Evolutionary conservation across 2,329 filamentous ascomycete genomes (phyloP), one percentile per base, ranked within the genome.

Genomic region (Colletotrichum falcatum): DNA sequence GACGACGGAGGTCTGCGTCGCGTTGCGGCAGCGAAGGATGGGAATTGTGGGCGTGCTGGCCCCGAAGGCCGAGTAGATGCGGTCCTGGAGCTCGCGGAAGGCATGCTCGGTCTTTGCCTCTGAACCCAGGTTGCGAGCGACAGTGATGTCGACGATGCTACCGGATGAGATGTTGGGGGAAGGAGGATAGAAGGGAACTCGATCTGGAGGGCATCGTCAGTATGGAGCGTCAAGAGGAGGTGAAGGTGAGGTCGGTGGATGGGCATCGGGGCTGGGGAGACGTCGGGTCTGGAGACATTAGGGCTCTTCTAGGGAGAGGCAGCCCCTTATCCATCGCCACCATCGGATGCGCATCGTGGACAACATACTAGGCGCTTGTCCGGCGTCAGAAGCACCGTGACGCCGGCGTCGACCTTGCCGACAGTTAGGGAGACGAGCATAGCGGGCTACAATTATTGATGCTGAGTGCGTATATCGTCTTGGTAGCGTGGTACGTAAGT

Each of bases 391-490:
- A 99, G 91, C 73, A 99, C 96, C 60, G 96, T 97, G 79, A 99
- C 95, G 83, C 96, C 96, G 78, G 96, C 96, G 83, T 99, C 96
- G 83, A 99, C 96, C 86, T 99, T 99, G 86, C 96, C 96, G 83
- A 99, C 96, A 61, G 95, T 98, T 80, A 99, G 88, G 75, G 96
- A 98, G 83, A 99, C 94, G 79, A 98, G 88, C 96, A 99, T 98
- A 61, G 80, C 87, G 76, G 33, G 53, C 23, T 59, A 44, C 54
- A 58, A 53, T 62, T 53, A 37, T 42, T 61, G 49, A 56, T 53
- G 59, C 59, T 67, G 51, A 67, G 28, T 46, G 42, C 35, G 58
- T 35, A 18, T 62, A 51, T 18, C 39, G 51, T 62, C 28, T 30
- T 66, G 37, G 53, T 54, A 61, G 55, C 35, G 63, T 61, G 20